Evolutionary conservation across 176 grass and related monocot species (phyloP), one percentile per base, ranked within the genome.

Genomic region (Calamus simplicifolius): DNA sequence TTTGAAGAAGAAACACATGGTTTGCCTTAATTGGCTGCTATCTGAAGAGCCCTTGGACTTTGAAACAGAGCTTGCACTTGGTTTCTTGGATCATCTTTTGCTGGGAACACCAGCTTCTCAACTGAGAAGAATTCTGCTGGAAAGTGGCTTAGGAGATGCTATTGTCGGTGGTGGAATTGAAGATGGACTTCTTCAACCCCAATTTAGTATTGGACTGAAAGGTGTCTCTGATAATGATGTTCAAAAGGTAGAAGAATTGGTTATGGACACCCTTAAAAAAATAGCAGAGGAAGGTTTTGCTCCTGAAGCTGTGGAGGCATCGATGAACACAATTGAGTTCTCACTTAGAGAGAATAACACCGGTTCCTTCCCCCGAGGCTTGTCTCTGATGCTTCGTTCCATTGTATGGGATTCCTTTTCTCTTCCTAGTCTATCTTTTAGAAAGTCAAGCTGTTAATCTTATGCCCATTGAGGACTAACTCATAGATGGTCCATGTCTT

Each of bases 311-410:
- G 84, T 98, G 43, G 93, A 98, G 63, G 84, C 93, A 75, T 88
- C 84, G 43, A 92, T 92, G 93, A 98, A 98, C 69, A 92, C 93
- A 18, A 98, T 98, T 4, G 88, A 98, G 75, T 98, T 98, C n/a
- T 28, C 81, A 69, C 76, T 98, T 14, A 83, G 84, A 67, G 93
- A 98, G 84, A 98, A 92, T 69, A 98, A 98, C 67, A 92, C 84
- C 18, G 84, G 93, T 72, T 92, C 87, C 52, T 92, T 98, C 55
- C 93, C 93, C 72, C 72, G 88, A 67, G 93, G 93, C 52, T 80
- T 98, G 26, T 98, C 93, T 67, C 64, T 98, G 60, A 98, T 98
- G 93, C 93, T 92, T 78, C 72, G 93, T 48, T 98, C 87, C 0
- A 92, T 98, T 72, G 87, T 98, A 97, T 19, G 86, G 27, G 66